Evolutionary conservation across 1,139 yeast genomes (phyloP).

Genomic region (Blastobotrys malaysiensis): DNA sequence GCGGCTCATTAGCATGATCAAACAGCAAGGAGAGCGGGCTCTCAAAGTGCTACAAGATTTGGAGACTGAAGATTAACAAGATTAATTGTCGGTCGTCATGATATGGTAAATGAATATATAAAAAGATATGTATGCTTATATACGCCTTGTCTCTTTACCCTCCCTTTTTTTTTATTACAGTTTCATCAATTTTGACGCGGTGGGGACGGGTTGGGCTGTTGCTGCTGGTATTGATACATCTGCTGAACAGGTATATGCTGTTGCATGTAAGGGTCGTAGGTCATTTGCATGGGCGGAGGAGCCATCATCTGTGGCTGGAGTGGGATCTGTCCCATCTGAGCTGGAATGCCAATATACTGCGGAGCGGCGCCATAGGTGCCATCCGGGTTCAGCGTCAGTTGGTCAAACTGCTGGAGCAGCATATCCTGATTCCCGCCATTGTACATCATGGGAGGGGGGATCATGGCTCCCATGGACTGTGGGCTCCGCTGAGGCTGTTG

Average conservation of each 20-base stretch:
- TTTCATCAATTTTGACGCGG: not conserved
- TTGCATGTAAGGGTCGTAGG: not conserved
- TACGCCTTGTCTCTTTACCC: not conserved
- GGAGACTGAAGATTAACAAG: not conserved
- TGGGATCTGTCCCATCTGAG: not conserved
- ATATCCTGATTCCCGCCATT: slow-evolving; percentile 3
- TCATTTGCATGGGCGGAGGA: not conserved
- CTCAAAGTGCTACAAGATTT: slow-evolving; percentile 17
- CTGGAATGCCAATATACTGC: not conserved
- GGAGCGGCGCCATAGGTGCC: not conserved
- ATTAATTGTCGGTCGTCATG: not conserved
- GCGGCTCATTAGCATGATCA: slow-evolving; percentile 27
- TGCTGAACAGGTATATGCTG: slow-evolving; percentile 2
- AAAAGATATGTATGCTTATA: not conserved
- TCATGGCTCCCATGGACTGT: slow-evolving; percentile 2
- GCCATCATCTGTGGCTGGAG: slow-evolving; percentile 2
- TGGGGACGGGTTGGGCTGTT: slow-evolving; percentile 5
- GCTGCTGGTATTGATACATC: slow-evolving; percentile 8
- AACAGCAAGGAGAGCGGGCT: slow-evolving; percentile 27
- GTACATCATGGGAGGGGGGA: slow-evolving; percentile 3
- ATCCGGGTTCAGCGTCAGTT: slow-evolving; percentile 11
- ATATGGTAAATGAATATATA: not conserved
- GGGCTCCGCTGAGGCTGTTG: slow-evolving; percentile 4
- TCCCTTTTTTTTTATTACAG: not conserved
- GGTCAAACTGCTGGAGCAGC: slow-evolving; percentile 16